Evolutionary conservation across 179 eudicot species (phyloP), one percentile per base, ranked within the genome.

Genomic region (Spergularia azorica): DNA sequence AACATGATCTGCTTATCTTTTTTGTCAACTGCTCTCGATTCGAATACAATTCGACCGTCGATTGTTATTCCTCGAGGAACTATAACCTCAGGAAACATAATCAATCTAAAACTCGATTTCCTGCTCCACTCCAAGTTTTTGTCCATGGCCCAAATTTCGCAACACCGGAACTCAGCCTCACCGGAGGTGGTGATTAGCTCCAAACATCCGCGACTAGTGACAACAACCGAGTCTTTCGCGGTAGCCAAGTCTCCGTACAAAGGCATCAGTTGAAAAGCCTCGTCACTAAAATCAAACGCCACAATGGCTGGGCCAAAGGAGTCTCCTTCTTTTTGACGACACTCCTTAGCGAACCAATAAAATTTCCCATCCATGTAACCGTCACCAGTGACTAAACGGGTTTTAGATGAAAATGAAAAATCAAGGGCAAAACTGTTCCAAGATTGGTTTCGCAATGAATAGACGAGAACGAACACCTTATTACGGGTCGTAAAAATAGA

Each of bases 181-280:
- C 16, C 57, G 4, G 16, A 54, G 16, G 57, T 54, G 57, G 57
- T 21, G 59, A 51, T 21, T 11, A 68, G 21, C 72, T 68, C 72
- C 58, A 68, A 20, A 68, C 3, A n/a, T 26, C 72, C 72, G 72
- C 59, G 72, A 51, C n/a, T 68, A 11, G 59, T 32, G 57, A 68
- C 72, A 68, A n/a, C 72, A 68, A 68, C 32, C 36, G 43, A 32
- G 17, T 54, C n/a, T 3, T 15, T 18, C 0, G 46, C 26, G 15
- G 6, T 12, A 6, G 46, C 20, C 36, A 70, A 54, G 9, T 70
- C 73, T 5, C 14, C 50, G 7, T 60, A 18, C 20, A 54, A 14
- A 2, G 20, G 8, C 5, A 70, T 14, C 21, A 21, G 5, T 54
- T 70, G 26, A 5, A 70, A 69, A 54, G 16, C 20, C 62, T 70